Evolutionary conservation across 164 flowering plant species (phyloP), one percentile per base, ranked within the genome.

Genomic region (Sedum album): DNA sequence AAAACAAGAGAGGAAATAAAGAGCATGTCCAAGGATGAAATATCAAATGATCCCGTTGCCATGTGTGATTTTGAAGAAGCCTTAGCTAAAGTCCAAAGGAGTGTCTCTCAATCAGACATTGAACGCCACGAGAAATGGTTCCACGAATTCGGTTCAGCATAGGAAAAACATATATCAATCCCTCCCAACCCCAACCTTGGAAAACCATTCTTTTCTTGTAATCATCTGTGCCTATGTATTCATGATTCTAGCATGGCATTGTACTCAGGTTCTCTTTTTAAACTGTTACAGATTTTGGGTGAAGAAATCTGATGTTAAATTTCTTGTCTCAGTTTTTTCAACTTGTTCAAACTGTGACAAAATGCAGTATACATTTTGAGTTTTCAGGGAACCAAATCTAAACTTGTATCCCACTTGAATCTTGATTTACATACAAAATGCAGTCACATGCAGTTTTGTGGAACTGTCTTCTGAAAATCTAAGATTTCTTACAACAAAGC

Each of bases 1-100:
- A 95, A 95, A 80, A 95, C 97, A 0, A 84, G 99, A 11, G 99
- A 95, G 23, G 98, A 95, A 81, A 95, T 95, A 26, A 95, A 89
- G 80, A 95, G 79, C 88, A 92, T 95, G 99, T 39, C 99, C 38
- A 92, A 95, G 79, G 99, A 95, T 49, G 97, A 95, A 57, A 95
- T 95, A 23, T 83, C 98, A 26, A 95, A 88, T 2, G 99, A 92
- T 72, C 99, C 99, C 14, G 86, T 95, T 55, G 98, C 97, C 39
- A 95, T 90, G 99, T 95, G 99, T 36, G 99, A 95, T 73, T 95
- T 95, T 67, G 86, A 83, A 69, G 99, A 95, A 79, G 99, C 99
- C 62, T 65, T 95, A 48, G 67, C 48, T 60, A 95, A 92, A 79
- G 99, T 95, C 42, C 99, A 92, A 67, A 80, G 85, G 9, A 95